Base-by-base conservation (phyloP, 495 filamentous ascomycete species). In the Aspergillus funiculosus region DNA sequence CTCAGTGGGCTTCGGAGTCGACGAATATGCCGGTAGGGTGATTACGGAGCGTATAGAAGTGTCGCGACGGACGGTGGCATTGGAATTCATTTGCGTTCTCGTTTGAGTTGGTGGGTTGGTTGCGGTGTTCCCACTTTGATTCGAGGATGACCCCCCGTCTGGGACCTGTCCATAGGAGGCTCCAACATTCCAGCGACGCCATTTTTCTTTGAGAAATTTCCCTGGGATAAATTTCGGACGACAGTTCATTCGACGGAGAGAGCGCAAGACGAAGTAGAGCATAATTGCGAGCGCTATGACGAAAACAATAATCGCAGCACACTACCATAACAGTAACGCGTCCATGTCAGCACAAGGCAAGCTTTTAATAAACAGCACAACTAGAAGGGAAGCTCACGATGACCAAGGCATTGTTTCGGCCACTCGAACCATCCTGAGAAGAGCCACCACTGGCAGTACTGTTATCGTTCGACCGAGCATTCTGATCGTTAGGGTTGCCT, bases 41-140 rank as follows among this genome's bases (percentile, higher is more conserved):
- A 95, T 94, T 36, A 97, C 81, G 5, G 87, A 94, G 49, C 92
- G 82, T 19, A 97, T 72, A 5, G 86, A 92, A 0, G 87, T 88
- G 52, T 90, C 85, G 29, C 92, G 83, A 54, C 87, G 86, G 11
- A 95, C 77, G 1, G 68, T 50, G 22, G 47, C 53, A 13, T 20
- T 43, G 8, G 39, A 21, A 6, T 59, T 50, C 61, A 66, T 68
- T 28, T 72, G 62, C 1, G 65, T 49, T n/a, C 44, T 48, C 6
- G 39, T 30, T 29, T 44, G 37, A 0, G 56, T 46, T 1, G 57
- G 45, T n/a, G 55, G 57, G 15, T 21, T 53, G 43, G 57, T 58
- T 15, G 64, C 39, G 11, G 58, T 63, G 30, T 62, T 50, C n/a
- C 46, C 39, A 4, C 48, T 39, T 13, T 30, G 50, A 37, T 61